phyloP scores from a whole-genome alignment of 495 filamentous ascomycete species.

The Cetradonia linearis region DNA sequence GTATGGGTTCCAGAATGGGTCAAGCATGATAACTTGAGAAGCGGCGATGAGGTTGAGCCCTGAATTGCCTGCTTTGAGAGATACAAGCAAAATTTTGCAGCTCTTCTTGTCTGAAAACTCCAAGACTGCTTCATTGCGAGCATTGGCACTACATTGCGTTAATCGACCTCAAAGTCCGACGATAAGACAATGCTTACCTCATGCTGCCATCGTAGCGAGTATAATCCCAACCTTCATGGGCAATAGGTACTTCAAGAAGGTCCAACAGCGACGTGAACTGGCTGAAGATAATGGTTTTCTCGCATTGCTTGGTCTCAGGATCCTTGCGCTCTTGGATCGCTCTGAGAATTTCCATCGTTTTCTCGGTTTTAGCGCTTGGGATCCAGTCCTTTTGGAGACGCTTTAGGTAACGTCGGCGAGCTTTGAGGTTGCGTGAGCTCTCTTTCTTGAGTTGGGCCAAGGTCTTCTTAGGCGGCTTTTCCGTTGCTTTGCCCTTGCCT shows the following conservation, averaged over 20 bases:
- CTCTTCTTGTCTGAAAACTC: constrained; percentile 58
- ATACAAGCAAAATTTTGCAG: constrained; percentile 74
- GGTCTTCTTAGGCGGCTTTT: constrained; percentile 35
- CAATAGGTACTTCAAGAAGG: constrained; percentile 80
- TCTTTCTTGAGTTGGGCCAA: constrained; percentile 59
- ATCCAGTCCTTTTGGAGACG: constrained; percentile 56
- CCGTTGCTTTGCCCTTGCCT: constrained; percentile 27
- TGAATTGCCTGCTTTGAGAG: constrained; percentile 82
- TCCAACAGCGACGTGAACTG: constrained; percentile 89
- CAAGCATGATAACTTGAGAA: constrained; percentile 78
- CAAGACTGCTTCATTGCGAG: constrained; percentile 61
- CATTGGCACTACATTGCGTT: constrained; percentile 29
- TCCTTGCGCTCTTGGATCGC: constrained; percentile 32
- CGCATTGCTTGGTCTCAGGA: constrained; percentile 25
- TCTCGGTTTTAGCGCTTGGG: constrained; percentile 69
- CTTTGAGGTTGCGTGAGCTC: constrained; percentile 47
- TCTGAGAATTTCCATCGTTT: constrained; percentile 59
- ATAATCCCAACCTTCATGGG: constrained; percentile 50
- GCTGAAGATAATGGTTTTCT: constrained; percentile 90
- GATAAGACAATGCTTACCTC: constrained; percentile 27
- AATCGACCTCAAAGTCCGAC: neutral
- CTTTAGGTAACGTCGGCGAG: constrained; percentile 57
- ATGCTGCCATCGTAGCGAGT: constrained; percentile 84
- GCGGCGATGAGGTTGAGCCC: constrained; percentile 86
- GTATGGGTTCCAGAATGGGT: constrained; percentile 96